Conservation (phyloP, 1,139 yeast genomes). For the Lodderomyces metapsilosis region DNA sequence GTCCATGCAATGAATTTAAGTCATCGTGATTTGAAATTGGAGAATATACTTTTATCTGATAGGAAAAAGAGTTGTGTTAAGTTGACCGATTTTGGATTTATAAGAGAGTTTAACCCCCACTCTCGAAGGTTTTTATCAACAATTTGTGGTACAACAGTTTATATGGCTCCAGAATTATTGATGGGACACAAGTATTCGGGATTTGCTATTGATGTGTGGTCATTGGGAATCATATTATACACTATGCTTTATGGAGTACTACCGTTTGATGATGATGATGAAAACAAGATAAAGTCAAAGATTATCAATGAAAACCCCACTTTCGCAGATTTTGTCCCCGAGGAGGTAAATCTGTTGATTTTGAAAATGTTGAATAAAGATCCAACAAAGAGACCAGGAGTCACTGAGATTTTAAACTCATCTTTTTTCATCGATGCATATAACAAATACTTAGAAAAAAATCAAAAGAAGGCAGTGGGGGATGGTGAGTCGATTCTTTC, state of each 20-base stretch:
- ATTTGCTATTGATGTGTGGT: slow-evolving; percentile 84
- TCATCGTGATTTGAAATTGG: slow-evolving; percentile 87
- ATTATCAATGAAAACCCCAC: slow-evolving; percentile 68
- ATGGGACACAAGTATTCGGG: slow-evolving; percentile 73
- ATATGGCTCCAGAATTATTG: slow-evolving; percentile 94
- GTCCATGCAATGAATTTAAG: slow-evolving; percentile 81
- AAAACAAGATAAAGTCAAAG: slow-evolving; percentile 55
- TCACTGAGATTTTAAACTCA: slow-evolving; percentile 59
- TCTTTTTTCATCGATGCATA: slow-evolving; percentile 54
- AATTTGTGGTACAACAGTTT: slow-evolving; percentile 90
- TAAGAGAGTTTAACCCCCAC: slow-evolving; percentile 67
- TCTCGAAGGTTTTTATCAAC: slow-evolving; percentile 64
- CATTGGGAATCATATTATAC: slow-evolving; percentile 88
- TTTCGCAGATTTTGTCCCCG: slow-evolving; percentile 44
- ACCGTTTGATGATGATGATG: slow-evolving; percentile 91
- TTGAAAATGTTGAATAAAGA: slow-evolving; percentile 60
- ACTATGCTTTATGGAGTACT: slow-evolving; percentile 83
- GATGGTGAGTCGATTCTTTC: slow-evolving; percentile 42
- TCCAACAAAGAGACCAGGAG: slow-evolving; percentile 60
- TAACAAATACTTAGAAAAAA: slow-evolving; percentile 24
- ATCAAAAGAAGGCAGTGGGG: slow-evolving; percentile 13
- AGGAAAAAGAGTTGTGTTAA: slow-evolving; percentile 57
- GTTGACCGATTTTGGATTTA: slow-evolving; percentile 91
- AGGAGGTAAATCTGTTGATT: slow-evolving; percentile 51
- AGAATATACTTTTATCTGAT: slow-evolving; percentile 77